phyloP scores from a whole-genome alignment of 768 basidiomycete species.

The Mrakia frigida region DNA sequence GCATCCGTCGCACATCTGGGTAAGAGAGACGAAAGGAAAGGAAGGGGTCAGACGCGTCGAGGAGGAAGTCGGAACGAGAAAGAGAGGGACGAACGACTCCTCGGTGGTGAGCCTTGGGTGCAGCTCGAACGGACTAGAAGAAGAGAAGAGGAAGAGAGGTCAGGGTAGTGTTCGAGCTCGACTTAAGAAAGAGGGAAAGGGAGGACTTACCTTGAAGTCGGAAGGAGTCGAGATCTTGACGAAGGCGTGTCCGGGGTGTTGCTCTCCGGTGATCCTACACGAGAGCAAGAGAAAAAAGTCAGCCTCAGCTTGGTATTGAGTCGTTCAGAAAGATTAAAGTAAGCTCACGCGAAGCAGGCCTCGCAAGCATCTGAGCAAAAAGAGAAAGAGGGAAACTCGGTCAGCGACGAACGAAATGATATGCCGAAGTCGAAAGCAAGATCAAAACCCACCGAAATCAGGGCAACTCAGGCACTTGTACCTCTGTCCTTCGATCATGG shows the following conservation, averaged over 20 bases:
- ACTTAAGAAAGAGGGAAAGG: neutral
- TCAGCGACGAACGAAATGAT: neutral
- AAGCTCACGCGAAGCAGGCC: conserved; percentile 67
- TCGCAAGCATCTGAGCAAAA: conserved; percentile 55
- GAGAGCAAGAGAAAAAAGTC: neutral
- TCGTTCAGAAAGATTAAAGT: neutral
- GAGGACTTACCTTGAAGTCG: conserved; percentile 40
- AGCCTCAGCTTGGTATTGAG: neutral
- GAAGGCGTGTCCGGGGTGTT: conserved; percentile 73
- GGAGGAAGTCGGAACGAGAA: neutral
- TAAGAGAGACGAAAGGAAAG: neutral
- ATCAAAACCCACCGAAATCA: conserved; percentile 52
- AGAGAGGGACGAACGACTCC: neutral
- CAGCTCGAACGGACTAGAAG: neutral
- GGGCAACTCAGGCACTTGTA: conserved; percentile 70
- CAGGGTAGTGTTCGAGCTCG: conserved; percentile 36
- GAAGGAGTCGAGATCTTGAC: conserved; percentile 55
- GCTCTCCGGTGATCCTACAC: conserved; percentile 45
- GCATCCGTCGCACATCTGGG: conserved; percentile 28
- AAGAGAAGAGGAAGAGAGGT: neutral
- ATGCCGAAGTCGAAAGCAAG: neutral
- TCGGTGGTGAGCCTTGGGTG: neutral
- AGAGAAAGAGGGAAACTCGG: neutral
- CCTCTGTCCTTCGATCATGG: conserved; percentile 61
- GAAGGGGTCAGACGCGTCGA: conserved; percentile 1